Conservation (phyloP, 139 green algal species). For the Micromonas pusilla region DNA sequence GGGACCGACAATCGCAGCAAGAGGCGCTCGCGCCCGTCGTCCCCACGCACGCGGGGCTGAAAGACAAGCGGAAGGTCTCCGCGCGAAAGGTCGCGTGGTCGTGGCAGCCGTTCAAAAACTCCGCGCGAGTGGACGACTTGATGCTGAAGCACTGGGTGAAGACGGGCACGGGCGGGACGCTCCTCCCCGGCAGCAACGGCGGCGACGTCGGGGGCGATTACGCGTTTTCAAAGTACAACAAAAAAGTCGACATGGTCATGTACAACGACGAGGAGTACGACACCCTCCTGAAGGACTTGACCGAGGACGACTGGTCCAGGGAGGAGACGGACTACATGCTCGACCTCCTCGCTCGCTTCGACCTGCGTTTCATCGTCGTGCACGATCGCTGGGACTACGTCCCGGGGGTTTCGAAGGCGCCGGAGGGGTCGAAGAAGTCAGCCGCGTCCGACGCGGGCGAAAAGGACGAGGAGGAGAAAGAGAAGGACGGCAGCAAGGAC, state of each 20-base stretch:
- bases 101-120: slow-evolving; percentile 37
- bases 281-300: background rate
- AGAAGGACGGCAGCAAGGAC: too few species aligned
- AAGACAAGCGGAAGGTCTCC: slow-evolving; percentile 29
- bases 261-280: slow-evolving; percentile 40
- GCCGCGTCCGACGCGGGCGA: too few species aligned
- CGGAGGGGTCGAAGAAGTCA: too few species aligned
- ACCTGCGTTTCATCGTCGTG: slow-evolving; percentile 35
- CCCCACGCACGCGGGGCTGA: slow-evolving; percentile 11
- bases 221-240: slow-evolving; percentile 42
- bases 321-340: slow-evolving; percentile 41
- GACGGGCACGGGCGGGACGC: slow-evolving; percentile 2
- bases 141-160: slow-evolving; percentile 38
- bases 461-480: too few species aligned
- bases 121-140: slow-evolving; percentile 22
- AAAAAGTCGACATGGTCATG: slow-evolving; percentile 36
- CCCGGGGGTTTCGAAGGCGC: too few species aligned
- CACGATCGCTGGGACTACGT: slow-evolving; percentile 28
- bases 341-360: slow-evolving; percentile 31
- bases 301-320: slow-evolving; percentile 17
- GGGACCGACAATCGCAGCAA: background rate
- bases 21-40: slow-evolving; percentile 18
- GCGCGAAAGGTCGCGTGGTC: slow-evolving; percentile 29
- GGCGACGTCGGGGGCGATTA: slow-evolving; percentile 32
- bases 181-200: slow-evolving; percentile 9